A percentile compares a stretch with the other conserved stretches of the same genome.
These are phyloP conservation scores for Lipomyces starkeyi DNA, from an alignment of 805 yeast genomes.

Conservation along the genomic window DNA sequence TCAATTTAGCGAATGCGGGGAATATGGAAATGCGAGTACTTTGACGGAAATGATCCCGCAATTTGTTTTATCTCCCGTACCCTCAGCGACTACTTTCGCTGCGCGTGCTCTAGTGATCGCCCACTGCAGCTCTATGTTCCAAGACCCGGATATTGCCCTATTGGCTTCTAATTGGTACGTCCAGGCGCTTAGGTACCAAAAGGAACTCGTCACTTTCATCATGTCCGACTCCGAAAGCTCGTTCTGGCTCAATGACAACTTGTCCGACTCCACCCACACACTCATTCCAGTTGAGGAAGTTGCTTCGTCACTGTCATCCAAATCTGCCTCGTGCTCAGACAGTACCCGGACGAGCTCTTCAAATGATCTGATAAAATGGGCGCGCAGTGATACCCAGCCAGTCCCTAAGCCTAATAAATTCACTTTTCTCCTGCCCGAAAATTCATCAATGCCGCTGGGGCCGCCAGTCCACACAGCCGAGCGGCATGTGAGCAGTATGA, in stretches of 20 bases:
- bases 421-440: not conserved
- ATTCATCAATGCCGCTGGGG: not conserved
- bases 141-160: conserved; percentile 15
- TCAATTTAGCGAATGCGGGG: not conserved
- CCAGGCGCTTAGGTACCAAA: conserved; percentile 20
- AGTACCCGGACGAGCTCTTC: not conserved
- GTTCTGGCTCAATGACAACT: not conserved
- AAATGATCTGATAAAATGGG: not conserved
- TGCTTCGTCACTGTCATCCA: not conserved
- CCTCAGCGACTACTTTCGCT: conserved; percentile 23
- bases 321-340: not conserved
- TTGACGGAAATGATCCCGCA: conserved; percentile 8
- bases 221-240: not conserved
- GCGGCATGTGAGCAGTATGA: conserved; percentile 2
- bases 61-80: conserved; percentile 20
- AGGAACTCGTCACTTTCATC: conserved; percentile 10
- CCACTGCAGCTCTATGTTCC: conserved; percentile 12
- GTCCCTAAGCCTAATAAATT: not conserved
- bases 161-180: conserved; percentile 25
- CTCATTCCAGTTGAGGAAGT: not conserved
- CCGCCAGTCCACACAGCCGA: not conserved
- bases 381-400: not conserved
- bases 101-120: conserved; percentile 21
- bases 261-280: not conserved
- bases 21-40: not conserved